These are phyloP conservation scores for Carex sylvatica DNA, from an alignment of 202 grass and related monocot species.

Conservation along the genomic window DNA sequence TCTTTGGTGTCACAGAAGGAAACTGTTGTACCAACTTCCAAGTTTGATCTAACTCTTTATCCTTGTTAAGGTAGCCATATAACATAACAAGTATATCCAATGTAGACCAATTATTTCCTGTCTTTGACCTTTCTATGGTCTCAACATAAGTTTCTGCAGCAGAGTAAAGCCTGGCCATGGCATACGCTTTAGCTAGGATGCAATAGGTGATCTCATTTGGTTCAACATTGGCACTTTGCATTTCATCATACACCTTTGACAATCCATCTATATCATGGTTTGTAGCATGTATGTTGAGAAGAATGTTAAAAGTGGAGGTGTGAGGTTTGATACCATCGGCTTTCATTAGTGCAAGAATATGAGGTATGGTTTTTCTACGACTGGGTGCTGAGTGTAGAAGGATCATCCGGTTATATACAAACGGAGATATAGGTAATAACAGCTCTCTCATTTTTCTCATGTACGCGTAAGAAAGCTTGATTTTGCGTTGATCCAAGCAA, in stretches of 20 bases:
- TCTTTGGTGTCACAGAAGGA: constrained; percentile 65
- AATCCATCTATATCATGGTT: constrained; percentile 78
- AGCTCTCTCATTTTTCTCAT: constrained; percentile 95
- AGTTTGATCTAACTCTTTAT: constrained; percentile 58
- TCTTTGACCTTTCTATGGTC: constrained; percentile 73
- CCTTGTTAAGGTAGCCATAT: constrained; percentile 76
- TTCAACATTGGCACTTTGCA: constrained; percentile 69
- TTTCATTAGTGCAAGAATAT: constrained; percentile 84
- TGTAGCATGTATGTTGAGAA: constrained; percentile 77
- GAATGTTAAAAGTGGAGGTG: constrained; percentile 85
- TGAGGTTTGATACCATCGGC: constrained; percentile 56
- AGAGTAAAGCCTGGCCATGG: constrained; percentile 76
- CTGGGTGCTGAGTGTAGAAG: constrained; percentile 74
- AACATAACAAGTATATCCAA: constrained; percentile 85
- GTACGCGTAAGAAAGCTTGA: constrained; percentile 82
- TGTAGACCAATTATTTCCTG: constrained; percentile 82
- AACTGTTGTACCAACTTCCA: constrained; percentile 64
- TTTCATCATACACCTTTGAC: constrained; percentile 71
- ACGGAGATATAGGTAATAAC: constrained; percentile 52
- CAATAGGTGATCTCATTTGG: constrained; percentile 95
- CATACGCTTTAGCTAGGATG: constrained; percentile 70
- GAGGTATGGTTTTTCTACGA: constrained; percentile 68
- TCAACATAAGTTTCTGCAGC: constrained; percentile 75
- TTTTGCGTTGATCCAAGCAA: constrained; percentile 57
- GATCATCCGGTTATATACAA: constrained; percentile 82